Conservation (phyloP, 2,329 filamentous ascomycete genomes). For the Capronia epimyces region DNA sequence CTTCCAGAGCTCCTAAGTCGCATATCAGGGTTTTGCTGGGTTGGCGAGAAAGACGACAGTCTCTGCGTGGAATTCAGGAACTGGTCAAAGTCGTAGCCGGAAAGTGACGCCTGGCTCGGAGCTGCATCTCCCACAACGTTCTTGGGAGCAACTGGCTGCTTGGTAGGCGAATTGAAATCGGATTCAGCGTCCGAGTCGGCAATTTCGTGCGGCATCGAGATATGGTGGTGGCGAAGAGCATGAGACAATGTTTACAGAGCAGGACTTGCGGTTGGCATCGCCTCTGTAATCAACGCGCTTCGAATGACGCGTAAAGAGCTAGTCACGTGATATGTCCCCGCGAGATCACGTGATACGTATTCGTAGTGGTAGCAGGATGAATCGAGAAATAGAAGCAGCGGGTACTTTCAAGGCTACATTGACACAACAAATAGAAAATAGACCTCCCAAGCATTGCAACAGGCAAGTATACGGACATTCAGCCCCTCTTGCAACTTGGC, state of each 20-base stretch:
- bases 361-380: too few species aligned
- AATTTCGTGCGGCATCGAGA: constrained; percentile 24
- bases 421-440: too few species aligned
- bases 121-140: neutral
- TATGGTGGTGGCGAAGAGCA: neutral
- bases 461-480: too few species aligned
- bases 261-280: neutral
- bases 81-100: constrained; percentile 22
- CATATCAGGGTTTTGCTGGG: neutral
- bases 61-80: constrained; percentile 24
- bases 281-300: neutral
- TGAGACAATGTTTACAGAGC: constrained; percentile 1
- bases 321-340: neutral
- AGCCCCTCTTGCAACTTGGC: too few species aligned
- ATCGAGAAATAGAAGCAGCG: too few species aligned
- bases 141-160: neutral
- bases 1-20: neutral
- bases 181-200: constrained; percentile 28
- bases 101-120: constrained; percentile 8
- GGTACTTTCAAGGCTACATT: too few species aligned
- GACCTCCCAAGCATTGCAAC: too few species aligned
- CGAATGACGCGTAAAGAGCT: neutral
- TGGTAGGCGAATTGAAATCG: constrained; percentile 18
- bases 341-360: neutral
- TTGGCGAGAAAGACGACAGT: constrained; percentile 17